A percentile compares a stretch with the other conserved stretches of the same genome.
Conservation (phyloP, 2,329 filamentous ascomycete species). For the Graphilbum sp. region DNA sequence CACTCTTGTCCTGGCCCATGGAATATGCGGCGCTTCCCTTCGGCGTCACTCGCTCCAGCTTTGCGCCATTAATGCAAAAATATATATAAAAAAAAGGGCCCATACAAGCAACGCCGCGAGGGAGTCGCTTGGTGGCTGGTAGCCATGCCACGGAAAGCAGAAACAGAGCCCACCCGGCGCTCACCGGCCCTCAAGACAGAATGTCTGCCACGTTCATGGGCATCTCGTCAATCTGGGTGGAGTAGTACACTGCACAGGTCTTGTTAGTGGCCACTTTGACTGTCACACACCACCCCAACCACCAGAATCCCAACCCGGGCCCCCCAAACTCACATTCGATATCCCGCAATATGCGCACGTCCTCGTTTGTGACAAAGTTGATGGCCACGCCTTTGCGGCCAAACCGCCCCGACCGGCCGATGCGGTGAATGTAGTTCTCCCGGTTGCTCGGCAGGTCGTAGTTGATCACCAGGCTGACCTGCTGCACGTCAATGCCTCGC, state of each 20-base stretch:
- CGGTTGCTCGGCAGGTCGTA: constrained; percentile 96
- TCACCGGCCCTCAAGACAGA: constrained; percentile 16
- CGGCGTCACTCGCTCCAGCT: too few species aligned
- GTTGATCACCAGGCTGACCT: constrained; percentile 96
- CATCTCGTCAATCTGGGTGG: constrained; percentile 96
- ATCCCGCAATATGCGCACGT: constrained; percentile 91
- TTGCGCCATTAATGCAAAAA: too few species aligned
- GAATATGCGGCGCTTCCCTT: too few species aligned
- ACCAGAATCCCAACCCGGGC: too few species aligned
- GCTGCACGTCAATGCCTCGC: constrained; percentile 95
- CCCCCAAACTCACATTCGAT: constrained; percentile 58
- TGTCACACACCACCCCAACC: too few species aligned
- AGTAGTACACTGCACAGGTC: constrained; percentile 61
- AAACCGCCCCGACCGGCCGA: constrained; percentile 87
- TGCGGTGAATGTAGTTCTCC: constrained; percentile 99
- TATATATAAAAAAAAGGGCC: too few species aligned
- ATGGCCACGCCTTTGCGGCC: constrained; percentile 97
- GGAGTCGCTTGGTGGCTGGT: too few species aligned
- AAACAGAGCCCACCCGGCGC: too few species aligned
- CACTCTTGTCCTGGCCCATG: constrained; percentile 1
- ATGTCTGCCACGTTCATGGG: constrained; percentile 77
- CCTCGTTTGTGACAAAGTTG: constrained; percentile 97
- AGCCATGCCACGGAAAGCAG: too few species aligned
- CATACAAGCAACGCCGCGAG: too few species aligned
- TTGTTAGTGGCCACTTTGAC: background rate